Evolutionary conservation across 768 basidiomycete genomes (phyloP).

Genomic region (Lentinula edodes): DNA sequence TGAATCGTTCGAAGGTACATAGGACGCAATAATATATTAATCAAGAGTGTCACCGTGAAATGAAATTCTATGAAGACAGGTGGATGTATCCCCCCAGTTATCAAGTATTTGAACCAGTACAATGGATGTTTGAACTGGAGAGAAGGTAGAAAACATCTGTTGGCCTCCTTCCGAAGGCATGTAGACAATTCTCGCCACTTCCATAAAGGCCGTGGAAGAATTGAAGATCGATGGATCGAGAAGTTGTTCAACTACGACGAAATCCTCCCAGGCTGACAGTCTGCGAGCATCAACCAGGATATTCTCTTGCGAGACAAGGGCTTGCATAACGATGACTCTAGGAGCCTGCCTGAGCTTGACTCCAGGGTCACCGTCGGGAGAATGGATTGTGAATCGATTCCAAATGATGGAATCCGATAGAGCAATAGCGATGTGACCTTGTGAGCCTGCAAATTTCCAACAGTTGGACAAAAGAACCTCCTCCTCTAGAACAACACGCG

Average conservation of each 20-base stretch:
- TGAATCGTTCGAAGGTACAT: too few relatives aligned
- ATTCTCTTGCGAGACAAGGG: not conserved
- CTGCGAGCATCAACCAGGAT: not conserved
- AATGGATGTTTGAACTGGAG: not conserved
- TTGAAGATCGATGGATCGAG: not conserved
- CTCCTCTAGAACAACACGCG: not conserved
- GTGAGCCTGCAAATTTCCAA: not conserved
- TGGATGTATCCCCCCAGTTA: not conserved
- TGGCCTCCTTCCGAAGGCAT: not conserved
- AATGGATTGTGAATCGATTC: not conserved
- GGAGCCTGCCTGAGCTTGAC: not conserved
- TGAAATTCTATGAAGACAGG: not conserved
- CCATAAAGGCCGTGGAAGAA: not conserved
- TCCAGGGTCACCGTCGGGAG: not conserved
- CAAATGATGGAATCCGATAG: not conserved
- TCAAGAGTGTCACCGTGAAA: not conserved
- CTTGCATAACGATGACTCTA: not conserved
- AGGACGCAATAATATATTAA: too few relatives aligned
- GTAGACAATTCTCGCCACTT: not conserved
- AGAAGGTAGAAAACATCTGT: not conserved
- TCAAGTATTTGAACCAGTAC: not conserved
- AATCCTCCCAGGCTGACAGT: not conserved
- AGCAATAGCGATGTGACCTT: not conserved
- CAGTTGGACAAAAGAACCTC: not conserved
- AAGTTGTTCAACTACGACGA: not conserved